Percentiles rank a stretch among this genome's conserved stretches.
Evolutionary conservation across 2,329 filamentous ascomycete genomes (phyloP).

Genomic region (Talaromyces marneffei): DNA sequence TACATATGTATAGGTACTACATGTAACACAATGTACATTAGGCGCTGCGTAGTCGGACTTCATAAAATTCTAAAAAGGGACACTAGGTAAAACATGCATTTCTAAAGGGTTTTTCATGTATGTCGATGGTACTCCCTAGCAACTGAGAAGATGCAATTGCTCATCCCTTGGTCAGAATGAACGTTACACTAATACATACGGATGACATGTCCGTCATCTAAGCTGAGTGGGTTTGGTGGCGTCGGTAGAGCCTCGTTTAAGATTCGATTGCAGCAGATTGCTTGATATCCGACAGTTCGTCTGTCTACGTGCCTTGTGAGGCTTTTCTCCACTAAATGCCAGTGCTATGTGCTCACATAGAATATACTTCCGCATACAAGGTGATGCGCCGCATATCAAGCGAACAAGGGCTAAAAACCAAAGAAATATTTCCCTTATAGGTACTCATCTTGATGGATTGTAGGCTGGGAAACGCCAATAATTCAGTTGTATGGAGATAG

Average conservation of each 20-base stretch:
- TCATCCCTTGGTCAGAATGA: background rate
- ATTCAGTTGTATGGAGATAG: too few relatives aligned
- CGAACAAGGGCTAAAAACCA: background rate
- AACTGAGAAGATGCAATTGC: background rate
- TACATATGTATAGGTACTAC: too few relatives aligned
- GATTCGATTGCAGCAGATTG: background rate
- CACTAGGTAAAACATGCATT: too few relatives aligned
- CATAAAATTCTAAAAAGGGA: too few relatives aligned
- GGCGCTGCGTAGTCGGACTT: background rate
- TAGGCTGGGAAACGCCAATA: too few relatives aligned
- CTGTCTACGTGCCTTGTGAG: background rate
- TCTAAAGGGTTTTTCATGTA: background rate
- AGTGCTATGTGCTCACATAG: background rate
- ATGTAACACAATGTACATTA: too few relatives aligned
- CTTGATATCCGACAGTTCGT: background rate
- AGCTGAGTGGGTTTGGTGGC: background rate
- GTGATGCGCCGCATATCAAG: too few relatives aligned
- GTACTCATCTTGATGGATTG: background rate
- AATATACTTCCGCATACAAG: too few relatives aligned
- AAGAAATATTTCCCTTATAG: background rate
- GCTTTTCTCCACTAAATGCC: background rate
- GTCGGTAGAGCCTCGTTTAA: background rate
- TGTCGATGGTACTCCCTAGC: background rate
- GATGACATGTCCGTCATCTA: background rate
- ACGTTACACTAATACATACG: background rate